Evolutionary conservation across 2,329 filamentous ascomycete genomes (phyloP).

Genomic region (Epichloe brachyelytri): DNA sequence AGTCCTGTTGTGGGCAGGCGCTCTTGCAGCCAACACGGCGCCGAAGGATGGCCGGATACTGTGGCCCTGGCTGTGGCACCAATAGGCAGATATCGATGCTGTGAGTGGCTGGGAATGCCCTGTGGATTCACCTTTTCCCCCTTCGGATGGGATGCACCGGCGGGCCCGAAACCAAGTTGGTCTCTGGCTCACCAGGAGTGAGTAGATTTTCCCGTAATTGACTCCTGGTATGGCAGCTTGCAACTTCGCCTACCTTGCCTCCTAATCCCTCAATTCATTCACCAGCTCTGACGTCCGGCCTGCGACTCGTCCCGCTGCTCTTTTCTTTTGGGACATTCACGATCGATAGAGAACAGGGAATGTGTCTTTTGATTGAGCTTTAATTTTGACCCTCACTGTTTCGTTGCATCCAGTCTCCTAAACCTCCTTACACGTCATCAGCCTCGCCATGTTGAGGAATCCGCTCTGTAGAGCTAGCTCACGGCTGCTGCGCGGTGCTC

Average conservation of each 20-base stretch:
- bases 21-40: background rate
- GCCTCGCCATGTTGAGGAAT: constrained; percentile 55
- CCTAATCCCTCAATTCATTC: constrained; percentile 4
- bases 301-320: constrained; percentile 37
- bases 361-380: constrained; percentile 14
- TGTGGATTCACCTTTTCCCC: background rate
- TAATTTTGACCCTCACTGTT: constrained; percentile 10
- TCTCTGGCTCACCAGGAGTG: background rate
- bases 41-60: background rate
- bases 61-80: background rate
- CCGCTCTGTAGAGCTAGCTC: constrained; percentile 52
- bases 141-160: background rate
- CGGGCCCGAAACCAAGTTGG: too few relatives aligned
- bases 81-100: background rate
- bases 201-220: constrained; percentile 1
- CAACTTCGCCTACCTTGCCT: constrained; percentile 4
- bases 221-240: background rate
- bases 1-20: background rate
- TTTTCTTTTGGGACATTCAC: constrained; percentile 20
- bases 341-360: constrained; percentile 20
- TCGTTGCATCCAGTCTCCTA: constrained; percentile 4
- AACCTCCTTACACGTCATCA: constrained; percentile 5
- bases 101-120: constrained; percentile 11
- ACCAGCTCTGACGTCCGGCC: constrained; percentile 7
- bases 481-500: constrained; percentile 45